Evolutionary conservation across 495 filamentous ascomycete genomes (phyloP).

Genomic region (Oidiodendron maius): DNA sequence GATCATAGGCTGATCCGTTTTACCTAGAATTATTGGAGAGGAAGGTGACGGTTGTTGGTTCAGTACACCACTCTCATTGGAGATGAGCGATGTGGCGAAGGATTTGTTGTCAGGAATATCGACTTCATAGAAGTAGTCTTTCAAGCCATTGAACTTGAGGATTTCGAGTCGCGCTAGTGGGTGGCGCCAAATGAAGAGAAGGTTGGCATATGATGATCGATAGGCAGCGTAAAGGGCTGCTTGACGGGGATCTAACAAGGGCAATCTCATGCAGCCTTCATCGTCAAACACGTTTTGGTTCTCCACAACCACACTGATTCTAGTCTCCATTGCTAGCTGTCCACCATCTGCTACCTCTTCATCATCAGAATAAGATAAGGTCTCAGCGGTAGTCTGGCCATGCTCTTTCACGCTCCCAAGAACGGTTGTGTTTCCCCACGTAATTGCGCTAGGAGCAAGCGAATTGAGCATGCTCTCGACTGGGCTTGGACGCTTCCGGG

Average conservation of each 20-base stretch:
- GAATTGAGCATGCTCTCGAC: constrained; percentile 60
- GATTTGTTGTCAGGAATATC: constrained; percentile 15
- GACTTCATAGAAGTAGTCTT: constrained; percentile 28
- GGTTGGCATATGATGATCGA: constrained; percentile 72
- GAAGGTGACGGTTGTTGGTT: constrained; percentile 15
- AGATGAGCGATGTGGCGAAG: constrained; percentile 18
- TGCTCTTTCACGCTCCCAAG: constrained; percentile 42
- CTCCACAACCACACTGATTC: constrained; percentile 56
- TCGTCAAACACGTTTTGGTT: constrained; percentile 75
- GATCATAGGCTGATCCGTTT: constrained; percentile 33
- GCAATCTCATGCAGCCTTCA: constrained; percentile 60
- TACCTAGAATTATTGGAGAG: constrained; percentile 41
- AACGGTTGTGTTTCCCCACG: constrained; percentile 61
- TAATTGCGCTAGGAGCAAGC: constrained; percentile 50
- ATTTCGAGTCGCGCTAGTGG: constrained; percentile 72
- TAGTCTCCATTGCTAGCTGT: constrained; percentile 33
- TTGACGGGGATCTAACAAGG: constrained; percentile 63
- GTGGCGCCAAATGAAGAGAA: constrained; percentile 78
- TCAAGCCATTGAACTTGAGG: constrained; percentile 70
- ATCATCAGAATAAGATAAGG: constrained; percentile 40
- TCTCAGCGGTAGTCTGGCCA: constrained; percentile 25
- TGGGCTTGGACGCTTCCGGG: constrained; percentile 61
- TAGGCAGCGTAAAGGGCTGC: constrained; percentile 60
- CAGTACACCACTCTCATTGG: constrained; percentile 16
- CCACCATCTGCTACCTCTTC: constrained; percentile 26